These are phyloP conservation scores for Bidens hawaiensis DNA, from an alignment of 140 eudicot genomes.

Conservation along the genomic window DNA sequence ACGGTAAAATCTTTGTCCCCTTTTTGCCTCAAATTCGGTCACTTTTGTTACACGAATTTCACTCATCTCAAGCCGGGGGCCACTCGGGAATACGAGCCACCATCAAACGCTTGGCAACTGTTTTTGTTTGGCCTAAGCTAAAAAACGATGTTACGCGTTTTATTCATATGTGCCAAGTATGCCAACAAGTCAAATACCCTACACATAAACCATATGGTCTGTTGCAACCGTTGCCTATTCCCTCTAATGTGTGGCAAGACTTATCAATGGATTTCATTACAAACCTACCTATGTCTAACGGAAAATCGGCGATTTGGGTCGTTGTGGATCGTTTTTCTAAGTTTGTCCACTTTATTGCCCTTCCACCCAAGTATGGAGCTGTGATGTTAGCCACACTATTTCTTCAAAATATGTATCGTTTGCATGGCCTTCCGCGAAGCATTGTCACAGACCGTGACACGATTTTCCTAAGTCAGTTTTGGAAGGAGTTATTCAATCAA, in stretches of 20 bases:
- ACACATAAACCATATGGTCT: not conserved
- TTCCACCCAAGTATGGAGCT: not conserved
- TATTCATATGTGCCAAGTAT: not conserved
- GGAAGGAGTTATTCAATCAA: not conserved
- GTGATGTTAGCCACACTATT: not conserved
- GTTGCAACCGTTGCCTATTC: not conserved
- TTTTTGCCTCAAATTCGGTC: too few relatives aligned
- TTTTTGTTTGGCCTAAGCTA: not conserved
- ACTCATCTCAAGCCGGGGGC: too few relatives aligned
- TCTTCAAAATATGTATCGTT: not conserved
- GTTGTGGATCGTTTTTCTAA: conserved; percentile 2
- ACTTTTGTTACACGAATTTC: too few relatives aligned
- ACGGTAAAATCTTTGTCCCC: too few relatives aligned
- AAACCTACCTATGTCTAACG: not conserved
- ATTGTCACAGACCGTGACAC: not conserved
- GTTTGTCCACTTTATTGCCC: not conserved
- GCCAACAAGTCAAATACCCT: not conserved
- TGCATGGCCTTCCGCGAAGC: not conserved
- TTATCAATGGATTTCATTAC: conserved; percentile 6
- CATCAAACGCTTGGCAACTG: too few relatives aligned
- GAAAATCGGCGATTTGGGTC: not conserved
- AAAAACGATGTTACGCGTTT: not conserved
- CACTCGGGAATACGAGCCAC: too few relatives aligned
- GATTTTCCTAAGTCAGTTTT: not conserved
- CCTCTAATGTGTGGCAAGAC: not conserved